Base-by-base conservation (phyloP, 257 asterid species). In the Voacanga thouarsii region DNA sequence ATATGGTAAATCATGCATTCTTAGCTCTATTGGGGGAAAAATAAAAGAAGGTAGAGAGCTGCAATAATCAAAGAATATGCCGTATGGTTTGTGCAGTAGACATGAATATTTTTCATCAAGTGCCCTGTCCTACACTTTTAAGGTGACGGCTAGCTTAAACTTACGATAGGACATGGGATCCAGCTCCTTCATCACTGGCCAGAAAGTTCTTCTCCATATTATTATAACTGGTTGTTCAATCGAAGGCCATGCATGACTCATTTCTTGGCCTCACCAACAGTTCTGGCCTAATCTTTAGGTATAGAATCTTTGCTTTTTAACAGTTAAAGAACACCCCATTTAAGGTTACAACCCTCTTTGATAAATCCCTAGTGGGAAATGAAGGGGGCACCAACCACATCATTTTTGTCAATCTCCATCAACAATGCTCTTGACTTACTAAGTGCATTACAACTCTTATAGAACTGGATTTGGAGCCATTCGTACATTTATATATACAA, bases 111-210 rank as follows among this genome's bases (percentile, higher is more conserved):
- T 70, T 71, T 41, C 82, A 63, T 56, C 78, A 80, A 69, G 72
- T 71, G 57, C 64, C 63, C 47, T 41, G 4, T 80, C 85, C 81
- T 67, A 79, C 82, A 75, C 79, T 66, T 57, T 51, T 14, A 59
- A 67, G 68, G 86, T 79, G 86, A 79, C 45, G 59, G 79, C 70
- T 79, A 77, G 82, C 84, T 74, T 79, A 80, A 75, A 81, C 72
- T 63, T 50, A 50, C 24, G 82, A 83, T 67, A 78, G 77, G 85
- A 88, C 78, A 86, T 86, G 89, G 88, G 80, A 86, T 89, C 87
- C 94, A 90, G 94, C 96, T 90, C 82, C 74, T 83, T 82, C 81
- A 66, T 82, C 82, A 81, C 86, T 91, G 90, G 87, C 88, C 45
- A 53, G 72, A 61, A 78, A 66, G 21, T 44, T 76, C 75, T 82